Evolutionary conservation across 345 rosid genomes (phyloP), one percentile per base, ranked within the genome.

Genomic region (Limnanthes douglasii): DNA sequence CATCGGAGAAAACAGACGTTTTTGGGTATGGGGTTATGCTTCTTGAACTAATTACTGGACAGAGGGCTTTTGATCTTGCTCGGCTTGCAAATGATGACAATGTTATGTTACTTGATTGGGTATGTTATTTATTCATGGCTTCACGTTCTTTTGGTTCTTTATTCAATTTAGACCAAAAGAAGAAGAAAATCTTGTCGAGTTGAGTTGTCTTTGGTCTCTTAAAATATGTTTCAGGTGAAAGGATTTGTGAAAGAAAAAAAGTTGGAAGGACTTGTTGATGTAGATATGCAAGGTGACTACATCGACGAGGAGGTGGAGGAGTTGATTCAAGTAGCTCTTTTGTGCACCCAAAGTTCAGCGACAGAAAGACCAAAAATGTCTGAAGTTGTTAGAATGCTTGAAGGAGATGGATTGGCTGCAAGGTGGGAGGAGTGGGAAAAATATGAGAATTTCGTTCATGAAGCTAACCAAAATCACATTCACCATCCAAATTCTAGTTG

Each of bases 371-470:
- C 93, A 0, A 82, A 78, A 64, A 86, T 86, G 97, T 69, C 86
- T 0, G 95, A 86, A 21, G 97, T 82, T 9, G 95, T 86, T 4
- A 78, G 88, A 50, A 86, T 82, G 97, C 72, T 86, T 11, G 97
- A 86, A 65, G 97, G 97, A 1, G 93, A 78, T 24, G 88, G 94
- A 10, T 69, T 82, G 64, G 75, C 88, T 2, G 73, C 78, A 65
- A 75, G 72, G 55, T 82, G 97, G 97, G 93, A 82, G 55, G 83
- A 78, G 24, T 84, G 94, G 98, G 94, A 90, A 62, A 90, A 77
- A 39, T 92, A 72, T 30, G 96, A 90, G 48, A 42, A 43, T 27
- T 39, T 43, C 47, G 45, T 56, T 32, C 57, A 57, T 37, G 62
- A 50, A 13, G 49, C 45, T 43, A 57, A 50, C 43, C 50, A 57